These are phyloP conservation scores for Sequoiadendron giganteum DNA, from an alignment of 75 land plant genomes.

Conservation along the genomic window DNA sequence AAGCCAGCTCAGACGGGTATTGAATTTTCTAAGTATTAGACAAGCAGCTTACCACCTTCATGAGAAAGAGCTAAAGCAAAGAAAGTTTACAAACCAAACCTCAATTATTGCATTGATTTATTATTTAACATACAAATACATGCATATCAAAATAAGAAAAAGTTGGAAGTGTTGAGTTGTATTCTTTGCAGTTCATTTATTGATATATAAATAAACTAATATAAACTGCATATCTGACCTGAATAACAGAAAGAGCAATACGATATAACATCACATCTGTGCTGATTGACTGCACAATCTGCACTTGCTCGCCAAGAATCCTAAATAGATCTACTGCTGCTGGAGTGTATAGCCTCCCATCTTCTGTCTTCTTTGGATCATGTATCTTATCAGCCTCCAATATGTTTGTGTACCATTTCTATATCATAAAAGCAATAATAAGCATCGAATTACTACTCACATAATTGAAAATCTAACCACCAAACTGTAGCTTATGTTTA, in stretches of 20 bases:
- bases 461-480: not conserved
- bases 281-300: slow-evolving; percentile 95
- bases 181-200: not conserved
- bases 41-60: too few species aligned
- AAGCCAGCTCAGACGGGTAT: not conserved
- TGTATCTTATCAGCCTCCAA: slow-evolving; percentile 86
- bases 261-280: slow-evolving; percentile 98
- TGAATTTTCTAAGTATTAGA: not conserved
- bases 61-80: not conserved
- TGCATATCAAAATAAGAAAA: not conserved
- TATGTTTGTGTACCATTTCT: slow-evolving; percentile 99
- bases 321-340: slow-evolving; percentile 98
- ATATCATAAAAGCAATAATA: slow-evolving; percentile 18
- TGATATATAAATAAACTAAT: not conserved
- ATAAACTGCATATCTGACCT: slow-evolving; percentile 40
- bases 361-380: slow-evolving; percentile 88
- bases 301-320: slow-evolving; percentile 95
- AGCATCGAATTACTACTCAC: not conserved
- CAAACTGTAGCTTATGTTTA: not conserved
- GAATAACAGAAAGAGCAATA: slow-evolving; percentile 91
- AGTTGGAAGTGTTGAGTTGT: not conserved
- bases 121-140: not conserved
- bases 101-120: not conserved
- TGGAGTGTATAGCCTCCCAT: slow-evolving; percentile 92
- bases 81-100: not conserved